Base-by-base conservation (phyloP, 2,329 filamentous ascomycete genomes). In the Didymella sp. region DNA sequence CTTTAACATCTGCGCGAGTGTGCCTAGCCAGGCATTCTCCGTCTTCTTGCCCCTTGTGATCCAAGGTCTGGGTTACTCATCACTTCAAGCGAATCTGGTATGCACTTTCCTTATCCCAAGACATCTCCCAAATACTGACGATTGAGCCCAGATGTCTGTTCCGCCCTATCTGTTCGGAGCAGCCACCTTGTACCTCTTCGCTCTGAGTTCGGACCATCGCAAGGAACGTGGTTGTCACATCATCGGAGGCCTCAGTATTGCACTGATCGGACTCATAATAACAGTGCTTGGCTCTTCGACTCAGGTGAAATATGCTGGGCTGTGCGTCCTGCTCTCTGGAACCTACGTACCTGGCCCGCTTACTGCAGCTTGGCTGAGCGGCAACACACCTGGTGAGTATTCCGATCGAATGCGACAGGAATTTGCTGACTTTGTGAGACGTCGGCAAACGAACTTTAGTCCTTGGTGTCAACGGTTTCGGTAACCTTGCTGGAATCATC, bases 1-100 rank as follows among this genome's bases (percentile, higher is more conserved):
- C 77, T 45, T 74, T 77, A 51, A 76, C 78, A 25, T 77, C 75
- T 6, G 81, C 80, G 65, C 79, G 67, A 21, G 81, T 77, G 11
- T 73, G 67, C 25, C 71, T 69, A 45, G 70, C 77, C 5, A 75
- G 66, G 53, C 75, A 54, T 50, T 67, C 63, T 52, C 79, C 12
- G 78, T 82, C 28, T 75, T 77, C 11, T 76, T 82, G 59, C 81
- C 79, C 0, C 81, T 82, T 44, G 78, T 81, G 0, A 78, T 83
- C 1, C 77, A 80, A 1, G 61, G 61, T 2, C 44, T 68, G n/a
- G 60, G 61, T 15, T 64, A 63, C 30, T 64, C 62, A 1, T 60
- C 61, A 1, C 53, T 68, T 15, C 24, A 56, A 15, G 60, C 66
- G n/a, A 67, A 68, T 21, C 25, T 67, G 51, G 65, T 65, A 56